Evolutionary conservation across 2,329 filamentous ascomycete genomes (phyloP).

Genomic region (Drechslera avenae): DNA sequence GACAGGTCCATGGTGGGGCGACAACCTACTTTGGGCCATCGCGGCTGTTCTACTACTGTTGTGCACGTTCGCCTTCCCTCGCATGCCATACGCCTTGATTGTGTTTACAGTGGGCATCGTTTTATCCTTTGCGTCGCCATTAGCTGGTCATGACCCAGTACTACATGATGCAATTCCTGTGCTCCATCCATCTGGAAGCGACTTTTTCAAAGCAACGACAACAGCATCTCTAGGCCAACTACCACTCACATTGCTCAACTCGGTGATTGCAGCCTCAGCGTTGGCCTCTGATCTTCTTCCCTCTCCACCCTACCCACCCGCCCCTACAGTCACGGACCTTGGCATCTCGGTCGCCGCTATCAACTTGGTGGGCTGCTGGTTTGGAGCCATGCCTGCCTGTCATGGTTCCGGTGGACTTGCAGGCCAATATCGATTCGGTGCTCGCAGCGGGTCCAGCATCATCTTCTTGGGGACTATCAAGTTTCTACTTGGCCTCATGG

Average conservation of each 20-base stretch:
- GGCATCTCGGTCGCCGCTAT: conserved; percentile 82
- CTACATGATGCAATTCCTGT: conserved; percentile 61
- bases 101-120: conserved; percentile 72
- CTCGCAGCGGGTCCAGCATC: conserved; percentile 82
- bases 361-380: conserved; percentile 87
- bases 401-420: conserved; percentile 91
- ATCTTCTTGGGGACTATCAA: conserved; percentile 80
- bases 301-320: conserved; percentile 56
- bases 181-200: conserved; percentile 51
- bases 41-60: conserved; percentile 74
- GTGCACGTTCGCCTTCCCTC: conserved; percentile 65
- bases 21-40: conserved; percentile 81
- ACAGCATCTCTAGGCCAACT: conserved; percentile 82
- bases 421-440: conserved; percentile 89
- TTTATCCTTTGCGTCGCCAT: conserved; percentile 60
- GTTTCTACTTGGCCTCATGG: conserved; percentile 69
- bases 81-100: conserved; percentile 77
- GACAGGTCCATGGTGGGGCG: conserved; percentile 67
- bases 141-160: conserved; percentile 12
- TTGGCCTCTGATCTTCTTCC: conserved; percentile 80
- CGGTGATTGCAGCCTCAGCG: conserved; percentile 83
- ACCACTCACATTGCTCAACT: conserved; percentile 90
- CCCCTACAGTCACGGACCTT: conserved; percentile 75
- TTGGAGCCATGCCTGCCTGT: conserved; percentile 93
- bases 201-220: conserved; percentile 62